Conservation (phyloP, 2,329 filamentous ascomycete genomes). For the Pochonia chlamydosporia region DNA sequence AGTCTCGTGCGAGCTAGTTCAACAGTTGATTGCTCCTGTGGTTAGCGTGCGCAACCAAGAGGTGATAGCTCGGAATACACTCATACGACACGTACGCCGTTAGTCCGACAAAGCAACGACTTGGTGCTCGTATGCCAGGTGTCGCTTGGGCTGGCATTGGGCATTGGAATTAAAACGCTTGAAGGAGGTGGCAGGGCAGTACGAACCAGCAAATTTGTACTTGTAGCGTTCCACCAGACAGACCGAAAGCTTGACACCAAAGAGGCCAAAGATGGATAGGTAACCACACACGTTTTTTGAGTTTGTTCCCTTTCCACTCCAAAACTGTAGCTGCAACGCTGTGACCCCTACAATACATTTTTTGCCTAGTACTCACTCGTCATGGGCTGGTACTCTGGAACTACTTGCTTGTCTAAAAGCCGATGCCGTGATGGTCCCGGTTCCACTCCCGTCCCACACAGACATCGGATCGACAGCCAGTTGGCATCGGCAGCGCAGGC, state of each 20-base stretch:
- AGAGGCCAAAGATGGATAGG: neutral
- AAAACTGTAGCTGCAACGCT: neutral
- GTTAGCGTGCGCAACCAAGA: neutral
- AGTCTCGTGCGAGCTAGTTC: neutral
- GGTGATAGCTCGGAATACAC: neutral
- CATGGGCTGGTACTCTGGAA: neutral
- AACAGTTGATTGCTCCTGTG: no score
- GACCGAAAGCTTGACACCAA: no score
- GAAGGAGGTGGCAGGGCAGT: no score
- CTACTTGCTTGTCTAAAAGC: neutral
- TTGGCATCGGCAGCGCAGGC: neutral
- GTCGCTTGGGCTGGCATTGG: no score
- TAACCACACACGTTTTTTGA: neutral
- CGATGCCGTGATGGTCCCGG: neutral
- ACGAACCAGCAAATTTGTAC: no score
- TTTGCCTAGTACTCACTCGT: no score
- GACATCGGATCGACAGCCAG: slow-evolving; percentile 6
- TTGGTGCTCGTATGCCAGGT: no score
- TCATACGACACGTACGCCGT: no score
- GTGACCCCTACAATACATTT: neutral
- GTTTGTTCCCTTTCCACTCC: no score
- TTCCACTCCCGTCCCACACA: neutral
- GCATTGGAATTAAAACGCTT: no score
- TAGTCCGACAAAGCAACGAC: no score
- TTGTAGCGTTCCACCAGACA: no score